These are phyloP conservation scores for Anastatica hierochuntica DNA, from an alignment of 345 rosid species.

Conservation along the genomic window DNA sequence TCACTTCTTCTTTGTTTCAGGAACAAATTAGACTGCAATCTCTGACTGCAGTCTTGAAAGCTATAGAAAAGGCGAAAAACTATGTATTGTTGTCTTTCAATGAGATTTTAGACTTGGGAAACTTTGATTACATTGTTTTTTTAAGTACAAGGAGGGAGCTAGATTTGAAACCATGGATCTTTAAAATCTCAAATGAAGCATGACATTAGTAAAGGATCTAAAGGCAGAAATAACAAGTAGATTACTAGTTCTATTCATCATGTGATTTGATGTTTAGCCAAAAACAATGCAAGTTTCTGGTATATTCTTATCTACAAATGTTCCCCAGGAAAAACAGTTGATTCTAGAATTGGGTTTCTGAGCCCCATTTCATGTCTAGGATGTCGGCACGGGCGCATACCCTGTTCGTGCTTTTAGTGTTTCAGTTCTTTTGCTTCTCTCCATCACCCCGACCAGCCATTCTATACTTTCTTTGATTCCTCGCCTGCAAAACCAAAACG, in stretches of 20 bases:
- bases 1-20: slow-evolving; percentile 9
- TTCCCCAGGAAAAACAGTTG: slow-evolving; percentile 14
- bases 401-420: slow-evolving; percentile 66
- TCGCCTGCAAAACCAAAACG: slow-evolving; percentile 37
- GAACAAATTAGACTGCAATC: slow-evolving; percentile 1
- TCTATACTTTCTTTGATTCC: slow-evolving; percentile 85
- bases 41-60: neutral
- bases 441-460: slow-evolving; percentile 92
- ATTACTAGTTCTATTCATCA: slow-evolving; percentile 20
- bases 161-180: neutral
- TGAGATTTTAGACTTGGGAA: neutral
- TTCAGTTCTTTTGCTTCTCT: slow-evolving; percentile 96
- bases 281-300: slow-evolving; percentile 6
- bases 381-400: slow-evolving; percentile 27
- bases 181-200: slow-evolving; percentile 10
- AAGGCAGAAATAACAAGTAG: neutral
- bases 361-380: slow-evolving; percentile 5
- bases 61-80: neutral
- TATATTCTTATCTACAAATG: slow-evolving; percentile 43
- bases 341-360: neutral
- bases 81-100: neutral
- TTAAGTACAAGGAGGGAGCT: neutral
- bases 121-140: neutral
- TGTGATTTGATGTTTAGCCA: slow-evolving; percentile 7
- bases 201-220: neutral